Conservation (phyloP, 345 rosid species). For the Clarkia xantiana region DNA sequence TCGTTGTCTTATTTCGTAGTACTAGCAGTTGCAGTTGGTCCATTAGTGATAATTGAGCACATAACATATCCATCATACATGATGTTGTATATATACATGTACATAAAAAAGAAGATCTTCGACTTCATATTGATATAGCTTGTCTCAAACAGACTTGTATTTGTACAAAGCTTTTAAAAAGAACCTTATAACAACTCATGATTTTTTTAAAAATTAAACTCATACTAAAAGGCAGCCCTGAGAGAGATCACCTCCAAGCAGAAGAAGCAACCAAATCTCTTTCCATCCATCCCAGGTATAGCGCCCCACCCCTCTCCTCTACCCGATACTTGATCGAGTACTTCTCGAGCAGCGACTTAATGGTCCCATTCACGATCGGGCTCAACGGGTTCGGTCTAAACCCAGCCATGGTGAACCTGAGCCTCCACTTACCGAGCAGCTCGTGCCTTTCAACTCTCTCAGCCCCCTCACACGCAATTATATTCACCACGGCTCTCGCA, state of each 20-base stretch:
- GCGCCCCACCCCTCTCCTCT: constrained; percentile 66
- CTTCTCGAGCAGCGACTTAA: constrained; percentile 46
- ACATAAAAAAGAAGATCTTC: too few species aligned
- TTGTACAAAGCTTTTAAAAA: too few species aligned
- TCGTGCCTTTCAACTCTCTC: constrained; percentile 84
- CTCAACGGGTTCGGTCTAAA: constrained; percentile 64
- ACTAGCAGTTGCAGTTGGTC: too few species aligned
- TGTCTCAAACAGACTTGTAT: too few species aligned
- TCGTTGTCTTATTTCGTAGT: too few species aligned
- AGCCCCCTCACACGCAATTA: constrained; percentile 75
- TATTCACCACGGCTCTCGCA: constrained; percentile 75
- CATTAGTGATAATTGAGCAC: too few species aligned
- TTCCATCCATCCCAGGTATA: constrained; percentile 79
- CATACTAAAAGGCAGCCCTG: too few species aligned
- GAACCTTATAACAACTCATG: too few species aligned
- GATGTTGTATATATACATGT: too few species aligned
- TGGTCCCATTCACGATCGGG: constrained; percentile 57
- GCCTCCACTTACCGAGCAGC: constrained; percentile 77
- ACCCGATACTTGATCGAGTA: constrained; percentile 48
- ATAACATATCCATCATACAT: too few species aligned
- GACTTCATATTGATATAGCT: too few species aligned
- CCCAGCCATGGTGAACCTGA: constrained; percentile 73
- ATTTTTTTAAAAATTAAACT: too few species aligned
- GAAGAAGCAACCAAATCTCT: constrained; percentile 78
- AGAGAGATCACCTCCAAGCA: constrained; percentile 87